These are phyloP conservation scores for Albatrellus ellisii DNA, from an alignment of 768 basidiomycete genomes.

Conservation along the genomic window DNA sequence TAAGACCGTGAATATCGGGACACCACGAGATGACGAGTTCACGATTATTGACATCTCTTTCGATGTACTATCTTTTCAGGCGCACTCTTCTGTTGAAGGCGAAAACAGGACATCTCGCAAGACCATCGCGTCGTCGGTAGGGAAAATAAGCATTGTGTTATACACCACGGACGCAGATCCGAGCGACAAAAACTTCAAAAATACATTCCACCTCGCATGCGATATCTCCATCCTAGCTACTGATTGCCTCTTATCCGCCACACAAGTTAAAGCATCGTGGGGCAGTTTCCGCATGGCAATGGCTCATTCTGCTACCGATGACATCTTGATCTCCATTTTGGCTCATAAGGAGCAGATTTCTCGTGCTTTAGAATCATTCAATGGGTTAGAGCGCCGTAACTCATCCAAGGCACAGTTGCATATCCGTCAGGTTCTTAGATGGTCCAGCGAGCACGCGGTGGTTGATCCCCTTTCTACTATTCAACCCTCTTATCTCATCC, in stretches of 20 bases:
- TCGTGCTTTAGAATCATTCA: background rate
- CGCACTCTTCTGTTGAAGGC: conserved; percentile 1
- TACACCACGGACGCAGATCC: no score
- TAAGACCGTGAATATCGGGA: no score
- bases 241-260: background rate
- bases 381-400: background rate
- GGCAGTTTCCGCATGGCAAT: background rate
- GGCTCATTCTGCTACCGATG: background rate
- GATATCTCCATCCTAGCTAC: background rate
- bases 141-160: no score
- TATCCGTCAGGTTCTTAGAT: conserved; percentile 35
- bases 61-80: conserved; percentile 5
- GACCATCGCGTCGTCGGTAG: conserved; percentile 4
- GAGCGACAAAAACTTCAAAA: no score
- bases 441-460: conserved; percentile 34
- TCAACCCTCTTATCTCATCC: conserved; percentile 75
- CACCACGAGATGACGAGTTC: background rate
- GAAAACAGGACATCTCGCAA: conserved; percentile 3
- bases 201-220: no score
- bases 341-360: background rate
- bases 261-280: background rate
- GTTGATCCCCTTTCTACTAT: conserved; percentile 73
- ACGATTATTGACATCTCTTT: conserved; percentile 7
- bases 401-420: conserved; percentile 1
- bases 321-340: background rate